phyloP scores from a whole-genome alignment of 345 rosid genomes.

The Erodium maritimum region DNA sequence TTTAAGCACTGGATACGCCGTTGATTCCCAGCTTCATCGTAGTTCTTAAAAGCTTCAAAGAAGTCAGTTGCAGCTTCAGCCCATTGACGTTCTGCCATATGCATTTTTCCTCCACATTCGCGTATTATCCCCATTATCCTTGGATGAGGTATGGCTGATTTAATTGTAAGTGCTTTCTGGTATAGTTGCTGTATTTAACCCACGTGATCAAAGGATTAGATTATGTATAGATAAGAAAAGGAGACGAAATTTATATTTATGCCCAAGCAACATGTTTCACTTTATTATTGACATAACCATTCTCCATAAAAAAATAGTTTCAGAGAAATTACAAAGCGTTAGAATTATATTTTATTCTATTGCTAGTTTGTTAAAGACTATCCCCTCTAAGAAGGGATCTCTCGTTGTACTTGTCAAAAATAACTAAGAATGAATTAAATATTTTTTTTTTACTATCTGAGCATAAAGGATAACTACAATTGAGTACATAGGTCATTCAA shows the following conservation, averaged over 20 bases:
- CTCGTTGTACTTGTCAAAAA: too few relatives aligned
- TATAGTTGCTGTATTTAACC: conserved; percentile 72
- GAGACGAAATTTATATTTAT: neutral
- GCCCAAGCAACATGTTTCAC: neutral
- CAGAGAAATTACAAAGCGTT: too few relatives aligned
- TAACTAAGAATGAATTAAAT: too few relatives aligned
- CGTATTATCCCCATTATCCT: conserved; percentile 99
- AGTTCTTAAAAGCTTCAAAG: conserved; percentile 98
- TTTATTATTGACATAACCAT: neutral
- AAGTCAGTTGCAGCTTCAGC: conserved; percentile 97
- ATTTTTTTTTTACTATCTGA: too few relatives aligned
- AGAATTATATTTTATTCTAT: too few relatives aligned
- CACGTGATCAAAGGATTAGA: neutral
- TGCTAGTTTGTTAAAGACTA: too few relatives aligned
- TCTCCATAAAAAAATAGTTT: neutral
- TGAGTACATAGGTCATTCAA: neutral
- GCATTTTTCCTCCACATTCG: conserved; percentile 99
- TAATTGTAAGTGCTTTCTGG: conserved; percentile 94
- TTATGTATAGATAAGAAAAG: neutral
- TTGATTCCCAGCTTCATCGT: conserved; percentile 99
- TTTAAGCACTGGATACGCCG: conserved; percentile 96
- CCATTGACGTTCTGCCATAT: conserved; percentile 99
- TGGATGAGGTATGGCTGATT: conserved; percentile 99
- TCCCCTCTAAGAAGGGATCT: too few relatives aligned
- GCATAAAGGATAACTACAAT: neutral